Percentiles rank a stretch among this genome's conserved stretches.
Conservation (phyloP, 495 filamentous ascomycete genomes). For the Hyaloscypha bicolor region DNA sequence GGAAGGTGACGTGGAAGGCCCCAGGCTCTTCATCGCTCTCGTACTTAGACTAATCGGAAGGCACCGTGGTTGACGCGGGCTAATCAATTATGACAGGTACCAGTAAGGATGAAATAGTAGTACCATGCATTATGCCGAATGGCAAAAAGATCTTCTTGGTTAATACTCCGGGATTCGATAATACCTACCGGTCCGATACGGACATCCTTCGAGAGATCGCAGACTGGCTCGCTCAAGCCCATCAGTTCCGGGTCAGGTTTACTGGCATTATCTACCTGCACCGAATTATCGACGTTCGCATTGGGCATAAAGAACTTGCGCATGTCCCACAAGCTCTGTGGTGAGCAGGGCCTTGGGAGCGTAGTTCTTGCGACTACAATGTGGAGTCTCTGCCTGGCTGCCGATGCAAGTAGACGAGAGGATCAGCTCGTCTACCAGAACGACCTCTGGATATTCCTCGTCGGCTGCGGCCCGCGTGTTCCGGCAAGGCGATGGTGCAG, state of each 20-base stretch:
- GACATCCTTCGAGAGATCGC: conserved; percentile 43
- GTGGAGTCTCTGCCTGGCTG: conserved; percentile 34
- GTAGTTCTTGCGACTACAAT: conserved; percentile 44
- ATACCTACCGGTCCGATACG: conserved; percentile 39
- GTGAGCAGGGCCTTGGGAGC: conserved; percentile 34
- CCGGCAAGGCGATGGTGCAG: conserved; percentile 5
- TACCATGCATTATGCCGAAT: background rate
- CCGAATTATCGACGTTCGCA: conserved; percentile 36
- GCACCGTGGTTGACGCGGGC: too few species aligned
- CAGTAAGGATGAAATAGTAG: conserved; percentile 16
- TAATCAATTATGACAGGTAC: conserved; percentile 14
- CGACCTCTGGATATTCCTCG: conserved; percentile 5
- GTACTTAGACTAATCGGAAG: too few species aligned
- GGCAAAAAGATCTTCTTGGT: conserved; percentile 35
- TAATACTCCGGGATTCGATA: conserved; percentile 50
- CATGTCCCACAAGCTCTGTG: conserved; percentile 42
- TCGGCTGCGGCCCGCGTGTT: conserved; percentile 7
- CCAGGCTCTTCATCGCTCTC: too few species aligned
- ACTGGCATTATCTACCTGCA: conserved; percentile 43
- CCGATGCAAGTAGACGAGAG: conserved; percentile 27
- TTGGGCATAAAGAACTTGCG: conserved; percentile 36
- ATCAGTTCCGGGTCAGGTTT: conserved; percentile 26
- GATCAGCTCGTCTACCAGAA: conserved; percentile 21
- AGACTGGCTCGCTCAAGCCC: conserved; percentile 29
- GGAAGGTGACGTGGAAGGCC: too few species aligned